Base-by-base conservation (phyloP, 768 basidiomycete species). In the Tricholoma sp. region DNA sequence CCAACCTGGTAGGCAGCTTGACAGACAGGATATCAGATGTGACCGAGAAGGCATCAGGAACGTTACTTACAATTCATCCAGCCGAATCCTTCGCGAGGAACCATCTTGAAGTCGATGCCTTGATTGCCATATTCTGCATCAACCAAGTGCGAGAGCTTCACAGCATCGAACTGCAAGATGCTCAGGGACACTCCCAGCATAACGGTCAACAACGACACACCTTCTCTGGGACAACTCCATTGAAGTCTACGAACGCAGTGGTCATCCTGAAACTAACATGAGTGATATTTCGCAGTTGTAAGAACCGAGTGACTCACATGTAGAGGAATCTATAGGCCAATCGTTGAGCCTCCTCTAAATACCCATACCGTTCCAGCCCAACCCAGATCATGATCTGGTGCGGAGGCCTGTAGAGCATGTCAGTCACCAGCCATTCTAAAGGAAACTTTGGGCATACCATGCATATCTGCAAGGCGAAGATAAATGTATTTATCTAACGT, bases 361-460 rank as follows among this genome's bases (percentile, higher is more conserved):
- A 97, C 2, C 96, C 96, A 67, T 99, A 99, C 54, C 96, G 86
- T 64, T 97, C 94, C 21, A 98, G 79, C 41, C 94, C 96, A 53
- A 98, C 94, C 96, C 96, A 99, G 1, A 89, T 77, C 91, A 98
- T 98, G 67, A 98, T 97, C 72, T 98, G 96, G 71, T 98, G 94
- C 50, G 94, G 91, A n/a, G 91, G 91, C 91, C 86, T 86, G 58
- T 57, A 50, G 24, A 54, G 19, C 7, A 19, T 67, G 39, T 71
- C 50, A 49, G 29, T 45, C 16, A 60, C 45, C 12, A 31, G 39
- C 46, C 54, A 27, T 55, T n/a, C 41, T 12, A 18, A 43, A 53
- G 24, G 31, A 35, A 53, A 59, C 46, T 12, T 46, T 57, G 31
- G 41, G 39, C 50, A 51, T 67, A 83, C 81, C 87, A 90, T 61